phyloP scores from a whole-genome alignment of 1,139 yeast species.

The Trichomonascaceae sp. region DNA sequence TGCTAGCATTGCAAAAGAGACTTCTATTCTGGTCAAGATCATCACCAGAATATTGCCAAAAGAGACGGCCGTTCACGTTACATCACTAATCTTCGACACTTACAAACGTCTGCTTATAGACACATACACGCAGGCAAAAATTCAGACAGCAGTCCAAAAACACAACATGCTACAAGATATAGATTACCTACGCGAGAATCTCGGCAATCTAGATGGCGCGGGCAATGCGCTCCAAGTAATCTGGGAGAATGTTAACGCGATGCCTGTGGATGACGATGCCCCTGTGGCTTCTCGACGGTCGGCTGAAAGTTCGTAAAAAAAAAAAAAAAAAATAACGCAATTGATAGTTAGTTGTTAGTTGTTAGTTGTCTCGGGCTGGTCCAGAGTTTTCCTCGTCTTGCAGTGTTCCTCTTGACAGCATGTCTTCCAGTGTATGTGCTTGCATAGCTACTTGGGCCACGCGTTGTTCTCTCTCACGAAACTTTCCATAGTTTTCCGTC shows the following conservation, averaged over 20 bases:
- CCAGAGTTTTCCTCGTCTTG: no score
- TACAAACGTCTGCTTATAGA: slow-evolving; percentile 46
- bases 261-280: slow-evolving; percentile 23
- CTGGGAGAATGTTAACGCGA: slow-evolving; percentile 49
- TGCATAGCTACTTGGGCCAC: no score
- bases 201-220: slow-evolving; percentile 48
- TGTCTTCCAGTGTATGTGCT: no score
- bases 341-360: no score
- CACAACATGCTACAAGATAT: slow-evolving; percentile 41
- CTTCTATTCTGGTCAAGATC: slow-evolving; percentile 48
- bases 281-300: not conserved
- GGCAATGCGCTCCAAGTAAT: slow-evolving; percentile 54
- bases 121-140: slow-evolving; percentile 39
- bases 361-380: no score
- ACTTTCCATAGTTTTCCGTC: no score
- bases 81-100: slow-evolving; percentile 36
- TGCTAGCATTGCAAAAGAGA: slow-evolving; percentile 56
- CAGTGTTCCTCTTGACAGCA: no score
- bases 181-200: slow-evolving; percentile 49
- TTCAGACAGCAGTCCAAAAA: slow-evolving; percentile 25
- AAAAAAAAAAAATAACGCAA: slow-evolving; percentile 1
- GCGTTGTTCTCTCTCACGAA: no score
- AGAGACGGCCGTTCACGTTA: slow-evolving; percentile 29
- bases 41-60: slow-evolving; percentile 46
- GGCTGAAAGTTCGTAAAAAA: slow-evolving; percentile 1